Evolutionary conservation across 805 yeast genomes (phyloP).

Genomic region (Metschnikowia vanudenii): DNA sequence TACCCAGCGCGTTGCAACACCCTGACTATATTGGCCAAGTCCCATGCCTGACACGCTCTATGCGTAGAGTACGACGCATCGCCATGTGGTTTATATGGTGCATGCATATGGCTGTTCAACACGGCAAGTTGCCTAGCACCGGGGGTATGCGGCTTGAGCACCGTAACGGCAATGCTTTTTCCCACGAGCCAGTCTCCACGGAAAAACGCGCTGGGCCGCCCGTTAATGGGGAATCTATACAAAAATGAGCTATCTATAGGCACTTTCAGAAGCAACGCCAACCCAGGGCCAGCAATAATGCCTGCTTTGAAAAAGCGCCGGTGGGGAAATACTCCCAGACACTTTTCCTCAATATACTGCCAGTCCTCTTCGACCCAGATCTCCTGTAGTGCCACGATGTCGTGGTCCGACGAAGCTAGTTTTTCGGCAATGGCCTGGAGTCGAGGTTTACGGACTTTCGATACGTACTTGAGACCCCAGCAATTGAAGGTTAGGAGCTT

Average conservation of each 20-base stretch:
- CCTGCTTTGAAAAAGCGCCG: constrained; percentile 76
- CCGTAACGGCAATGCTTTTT: constrained; percentile 75
- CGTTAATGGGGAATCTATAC: constrained; percentile 87
- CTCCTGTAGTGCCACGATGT: constrained; percentile 91
- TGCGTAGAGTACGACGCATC: constrained; percentile 91
- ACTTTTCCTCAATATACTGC: constrained; percentile 53
- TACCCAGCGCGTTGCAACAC: constrained; percentile 70
- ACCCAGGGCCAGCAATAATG: constrained; percentile 88
- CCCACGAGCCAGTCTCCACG: constrained; percentile 99
- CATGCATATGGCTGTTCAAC: constrained; percentile 94
- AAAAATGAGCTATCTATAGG: constrained; percentile 80
- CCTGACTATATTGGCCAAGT: constrained; percentile 65
- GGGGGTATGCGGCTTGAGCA: constrained; percentile 49
- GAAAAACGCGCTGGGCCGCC: constrained; percentile 88
- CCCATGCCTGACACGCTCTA: constrained; percentile 96
- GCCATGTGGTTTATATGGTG: constrained; percentile 81
- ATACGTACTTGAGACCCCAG: constrained; percentile 88
- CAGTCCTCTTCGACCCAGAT: constrained; percentile 88
- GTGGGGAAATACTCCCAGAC: constrained; percentile 55
- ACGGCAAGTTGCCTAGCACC: constrained; percentile 64
- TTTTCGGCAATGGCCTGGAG: constrained; percentile 71
- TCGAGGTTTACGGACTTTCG: constrained; percentile 66
- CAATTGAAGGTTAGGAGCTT: constrained; percentile 65
- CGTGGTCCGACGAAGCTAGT: constrained; percentile 57
- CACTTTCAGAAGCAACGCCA: constrained; percentile 76